Evolutionary conservation across 495 filamentous ascomycete genomes (phyloP), one percentile per base, ranked within the genome.

Genomic region (Xylaria castorea): DNA sequence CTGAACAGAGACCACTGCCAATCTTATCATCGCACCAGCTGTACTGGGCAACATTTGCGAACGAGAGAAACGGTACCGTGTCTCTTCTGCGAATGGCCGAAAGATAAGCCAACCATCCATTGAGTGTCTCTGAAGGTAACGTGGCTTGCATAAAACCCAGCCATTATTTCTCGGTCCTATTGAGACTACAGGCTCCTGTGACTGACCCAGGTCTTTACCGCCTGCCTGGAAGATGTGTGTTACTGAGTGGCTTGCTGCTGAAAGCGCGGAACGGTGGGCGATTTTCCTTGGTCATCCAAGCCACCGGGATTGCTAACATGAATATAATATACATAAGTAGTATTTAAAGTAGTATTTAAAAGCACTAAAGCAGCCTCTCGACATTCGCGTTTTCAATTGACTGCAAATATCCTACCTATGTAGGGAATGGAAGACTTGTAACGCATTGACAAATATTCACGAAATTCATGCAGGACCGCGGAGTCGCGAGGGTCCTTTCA

Each of bases 71-170:
- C 34, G 2, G 60, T 34, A 44, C 42, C 46, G 22, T 51, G 40
- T 18, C 22, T 63, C 58, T 44, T 57, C 38, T 57, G 16, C 36
- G 11, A 57, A 68, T 68, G 27, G 30, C 66, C 9, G 8, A 68
- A 22, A 20, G 14, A 20, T 16, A 50, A 55, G 16, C 65, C 48
- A 50, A 51, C 36, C 32, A 68, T 44, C 20, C 32, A 67, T 18
- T 14, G 11, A 44, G 34, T 68, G 27, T 57, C 27, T 40, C 27
- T 30, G 34, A 65, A 34, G 60, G 38, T 42, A 34, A 32, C 2
- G 69, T 65, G 69, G 69, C 69, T 71, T 71, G 69, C 69, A 71
- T 71, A 50, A 22, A 25, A 30, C 44, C 60, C 34, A 55, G 34
- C 51, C 68, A 70, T 38, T 58, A 60, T 60, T 18, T 4, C 42